Conservation (phyloP, 139 green algal species). For the Volvox africanus region DNA sequence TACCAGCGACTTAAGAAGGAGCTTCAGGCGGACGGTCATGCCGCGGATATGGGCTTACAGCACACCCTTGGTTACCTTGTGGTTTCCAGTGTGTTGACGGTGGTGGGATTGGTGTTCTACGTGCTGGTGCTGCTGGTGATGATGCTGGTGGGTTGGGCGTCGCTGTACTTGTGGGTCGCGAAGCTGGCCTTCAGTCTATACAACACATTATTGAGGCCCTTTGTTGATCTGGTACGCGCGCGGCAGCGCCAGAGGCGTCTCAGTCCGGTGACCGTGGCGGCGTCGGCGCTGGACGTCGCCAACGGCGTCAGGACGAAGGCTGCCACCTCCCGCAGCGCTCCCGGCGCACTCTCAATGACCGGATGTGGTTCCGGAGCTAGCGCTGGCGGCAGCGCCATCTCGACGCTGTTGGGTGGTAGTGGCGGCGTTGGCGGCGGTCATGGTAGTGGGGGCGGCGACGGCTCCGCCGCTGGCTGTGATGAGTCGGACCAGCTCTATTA, state of each 20-base stretch:
- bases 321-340: neutral
- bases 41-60: neutral
- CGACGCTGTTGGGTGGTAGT: neutral
- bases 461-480: neutral
- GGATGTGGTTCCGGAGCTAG: neutral
- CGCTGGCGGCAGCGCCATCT: neutral
- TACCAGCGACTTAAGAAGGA: conserved; percentile 34
- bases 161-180: conserved; percentile 18
- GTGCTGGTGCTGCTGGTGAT: neutral
- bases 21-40: neutral
- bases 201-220: conserved; percentile 4
- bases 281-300: neutral
- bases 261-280: neutral
- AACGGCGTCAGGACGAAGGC: neutral
- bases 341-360: neutral
- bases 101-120: conserved; percentile 5
- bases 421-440: neutral
- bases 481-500: neutral
- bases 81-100: neutral
- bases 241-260: neutral
- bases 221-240: neutral
- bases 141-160: conserved; percentile 18
- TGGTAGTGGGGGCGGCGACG: neutral
- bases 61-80: neutral
- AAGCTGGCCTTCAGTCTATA: conserved; percentile 28